These are phyloP conservation scores for Populus nigra DNA, from an alignment of 345 rosid genomes.

Conservation along the genomic window DNA sequence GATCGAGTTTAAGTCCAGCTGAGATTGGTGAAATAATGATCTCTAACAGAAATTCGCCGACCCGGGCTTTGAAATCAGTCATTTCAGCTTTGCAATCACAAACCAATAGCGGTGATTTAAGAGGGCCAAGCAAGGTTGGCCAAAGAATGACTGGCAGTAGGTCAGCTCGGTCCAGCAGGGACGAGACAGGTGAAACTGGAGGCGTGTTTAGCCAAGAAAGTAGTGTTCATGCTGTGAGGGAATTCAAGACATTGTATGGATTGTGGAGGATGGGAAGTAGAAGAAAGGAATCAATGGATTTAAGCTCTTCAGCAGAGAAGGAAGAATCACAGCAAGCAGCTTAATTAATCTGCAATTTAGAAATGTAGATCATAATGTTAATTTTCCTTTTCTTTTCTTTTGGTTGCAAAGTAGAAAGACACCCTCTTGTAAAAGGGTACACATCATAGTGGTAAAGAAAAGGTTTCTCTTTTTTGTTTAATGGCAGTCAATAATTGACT, in stretches of 20 bases:
- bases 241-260: constrained; percentile 28
- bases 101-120: not conserved
- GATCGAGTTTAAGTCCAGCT: constrained; percentile 24
- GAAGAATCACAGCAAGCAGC: not conserved
- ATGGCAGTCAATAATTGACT: not conserved
- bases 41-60: constrained; percentile 26
- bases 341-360: not conserved
- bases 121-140: not conserved
- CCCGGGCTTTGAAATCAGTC: constrained; percentile 21
- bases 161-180: constrained; percentile 2
- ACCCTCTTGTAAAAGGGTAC: too few species aligned
- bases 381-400: not conserved
- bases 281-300: constrained; percentile 16
- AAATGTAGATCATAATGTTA: not conserved
- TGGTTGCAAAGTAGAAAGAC: not conserved
- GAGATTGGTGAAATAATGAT: constrained; percentile 32
- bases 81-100: constrained; percentile 22
- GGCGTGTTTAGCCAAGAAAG: constrained; percentile 20
- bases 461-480: not conserved
- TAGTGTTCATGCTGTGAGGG: constrained; percentile 22
- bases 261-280: constrained; percentile 24
- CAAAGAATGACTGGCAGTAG: not conserved
- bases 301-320: constrained; percentile 1
- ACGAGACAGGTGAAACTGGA: constrained; percentile 2
- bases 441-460: too few species aligned